phyloP scores from a whole-genome alignment of 148 eudicot genomes.

The Cornus controversa region DNA sequence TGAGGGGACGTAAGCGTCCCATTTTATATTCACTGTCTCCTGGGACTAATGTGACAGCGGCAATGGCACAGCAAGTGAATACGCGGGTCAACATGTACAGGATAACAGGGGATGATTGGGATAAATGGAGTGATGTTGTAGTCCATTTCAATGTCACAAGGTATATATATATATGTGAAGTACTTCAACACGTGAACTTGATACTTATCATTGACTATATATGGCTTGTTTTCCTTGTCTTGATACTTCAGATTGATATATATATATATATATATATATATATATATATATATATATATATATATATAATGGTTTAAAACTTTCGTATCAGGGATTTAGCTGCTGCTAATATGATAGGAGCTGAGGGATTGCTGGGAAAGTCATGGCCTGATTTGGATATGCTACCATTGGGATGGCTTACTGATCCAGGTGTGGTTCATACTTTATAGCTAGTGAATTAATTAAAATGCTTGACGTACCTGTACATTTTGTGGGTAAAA shows the following conservation, averaged over 20 bases:
- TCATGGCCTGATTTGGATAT: conserved; percentile 99
- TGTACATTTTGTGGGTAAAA: background rate
- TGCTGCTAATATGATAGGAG: conserved; percentile 75
- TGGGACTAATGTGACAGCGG: conserved; percentile 77
- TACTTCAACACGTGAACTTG: background rate
- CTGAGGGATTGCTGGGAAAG: conserved; percentile 62
- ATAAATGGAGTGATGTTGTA: conserved; percentile 80
- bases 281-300: too few relatives aligned
- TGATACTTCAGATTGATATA: too few relatives aligned
- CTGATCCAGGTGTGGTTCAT: conserved; percentile 40
- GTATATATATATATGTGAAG: conserved; percentile 43
- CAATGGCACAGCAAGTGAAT: conserved; percentile 64
- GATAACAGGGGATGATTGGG: conserved; percentile 98
- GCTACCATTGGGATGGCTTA: conserved; percentile 97
- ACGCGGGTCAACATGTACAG: conserved; percentile 83
- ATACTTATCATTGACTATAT: too few relatives aligned
- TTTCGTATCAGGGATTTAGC: conserved; percentile 69
- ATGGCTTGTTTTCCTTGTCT: too few relatives aligned
- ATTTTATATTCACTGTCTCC: conserved; percentile 88
- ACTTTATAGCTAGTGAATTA: background rate
- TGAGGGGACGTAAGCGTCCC: conserved; percentile 50
- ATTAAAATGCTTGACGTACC: background rate
- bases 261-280: too few relatives aligned
- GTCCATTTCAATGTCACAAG: conserved; percentile 73
- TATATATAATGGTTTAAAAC: too few relatives aligned